These are phyloP conservation scores for Monilinia aucupariae DNA, from an alignment of 2,329 filamentous ascomycete species.

Conservation along the genomic window DNA sequence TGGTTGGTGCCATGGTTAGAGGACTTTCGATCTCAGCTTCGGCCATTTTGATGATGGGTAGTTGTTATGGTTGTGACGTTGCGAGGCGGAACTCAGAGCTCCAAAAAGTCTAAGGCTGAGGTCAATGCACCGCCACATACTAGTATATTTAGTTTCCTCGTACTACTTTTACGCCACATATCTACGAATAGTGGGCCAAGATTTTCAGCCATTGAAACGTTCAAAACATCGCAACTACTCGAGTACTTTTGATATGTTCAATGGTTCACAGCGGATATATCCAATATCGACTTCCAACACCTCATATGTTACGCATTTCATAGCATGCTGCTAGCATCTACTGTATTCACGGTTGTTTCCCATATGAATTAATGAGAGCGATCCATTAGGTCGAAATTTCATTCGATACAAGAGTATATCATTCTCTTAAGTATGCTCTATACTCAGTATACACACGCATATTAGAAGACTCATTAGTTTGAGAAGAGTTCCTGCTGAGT, in stretches of 20 bases:
- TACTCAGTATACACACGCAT: neutral
- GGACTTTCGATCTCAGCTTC: conserved; percentile 29
- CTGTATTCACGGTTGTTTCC: neutral
- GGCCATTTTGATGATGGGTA: conserved; percentile 23
- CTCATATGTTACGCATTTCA: neutral
- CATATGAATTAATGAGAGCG: neutral
- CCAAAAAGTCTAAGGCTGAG: conserved; percentile 19
- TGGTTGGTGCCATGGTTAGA: conserved; percentile 22
- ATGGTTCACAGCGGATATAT: neutral
- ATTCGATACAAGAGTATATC: neutral
- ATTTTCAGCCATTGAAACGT: neutral
- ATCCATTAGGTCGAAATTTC: neutral
- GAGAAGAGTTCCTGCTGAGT: too few relatives aligned
- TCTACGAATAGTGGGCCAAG: neutral
- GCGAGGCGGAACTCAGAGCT: neutral
- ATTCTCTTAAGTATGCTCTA: neutral
- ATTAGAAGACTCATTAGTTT: neutral
- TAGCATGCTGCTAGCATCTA: neutral
- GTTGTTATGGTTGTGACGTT: conserved; percentile 14
- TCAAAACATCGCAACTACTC: neutral
- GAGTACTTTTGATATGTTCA: neutral
- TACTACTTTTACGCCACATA: neutral
- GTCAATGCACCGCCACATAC: conserved; percentile 6
- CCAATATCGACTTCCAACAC: neutral
- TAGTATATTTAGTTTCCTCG: too few relatives aligned